phyloP scores from a whole-genome alignment of 2,329 filamentous ascomycete genomes.

The Clonostachys solani region DNA sequence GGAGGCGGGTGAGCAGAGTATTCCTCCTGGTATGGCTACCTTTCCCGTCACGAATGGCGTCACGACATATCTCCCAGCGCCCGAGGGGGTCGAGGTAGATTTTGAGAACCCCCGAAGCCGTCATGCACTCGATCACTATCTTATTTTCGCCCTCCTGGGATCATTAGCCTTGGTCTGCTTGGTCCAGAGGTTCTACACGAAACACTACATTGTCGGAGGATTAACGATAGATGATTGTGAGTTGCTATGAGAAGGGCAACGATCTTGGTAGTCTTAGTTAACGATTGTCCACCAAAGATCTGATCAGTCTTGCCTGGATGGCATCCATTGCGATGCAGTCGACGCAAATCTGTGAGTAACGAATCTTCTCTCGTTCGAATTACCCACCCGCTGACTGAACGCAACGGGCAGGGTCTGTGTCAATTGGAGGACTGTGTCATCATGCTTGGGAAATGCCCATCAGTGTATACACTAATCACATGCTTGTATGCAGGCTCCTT shows the following conservation, averaged over 20 bases:
- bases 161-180: constrained; percentile 11
- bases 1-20: no score
- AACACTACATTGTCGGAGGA: constrained; percentile 10
- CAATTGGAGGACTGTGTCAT: constrained; percentile 15
- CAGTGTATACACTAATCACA: constrained; percentile 10
- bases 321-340: no score
- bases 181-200: constrained; percentile 16
- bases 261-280: no score
- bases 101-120: constrained; percentile 22
- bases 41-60: not conserved
- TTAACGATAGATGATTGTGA: constrained; percentile 14
- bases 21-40: not conserved
- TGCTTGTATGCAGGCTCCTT: constrained; percentile 7
- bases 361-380: no score
- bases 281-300: no score
- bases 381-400: no score
- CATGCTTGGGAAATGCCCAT: constrained; percentile 18
- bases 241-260: no score
- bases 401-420: constrained; percentile 13
- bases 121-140: constrained; percentile 12
- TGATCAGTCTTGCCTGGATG: no score
- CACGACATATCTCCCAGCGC: constrained; percentile 2
- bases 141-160: constrained; percentile 10
- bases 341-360: no score
- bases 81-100: constrained; percentile 12